Base-by-base conservation (phyloP, 805 yeast species). In the Zygosaccharomyces lentus region DNA sequence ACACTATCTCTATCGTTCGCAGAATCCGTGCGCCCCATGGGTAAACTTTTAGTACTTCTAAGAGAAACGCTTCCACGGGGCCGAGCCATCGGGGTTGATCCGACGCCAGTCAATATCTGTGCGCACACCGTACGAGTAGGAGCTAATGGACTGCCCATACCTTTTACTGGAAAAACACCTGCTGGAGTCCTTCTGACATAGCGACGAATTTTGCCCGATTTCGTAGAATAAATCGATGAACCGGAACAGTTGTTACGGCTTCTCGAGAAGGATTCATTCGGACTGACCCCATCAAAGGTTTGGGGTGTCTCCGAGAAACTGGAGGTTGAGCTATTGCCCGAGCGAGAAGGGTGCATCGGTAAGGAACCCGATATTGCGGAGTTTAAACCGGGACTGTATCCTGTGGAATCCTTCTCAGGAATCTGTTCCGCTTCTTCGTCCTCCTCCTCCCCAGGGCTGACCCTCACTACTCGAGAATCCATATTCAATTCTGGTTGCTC, bases 141-240 rank as follows among this genome's bases (percentile, higher is more conserved):
- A 15, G 24, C n/a, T 16, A 38, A 61, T 2, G 91, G 84, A 9
- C 70, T 72, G 1, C 87, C 89, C 91, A 85, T 84, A 1, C 87
- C 91, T 54, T 72, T 71, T 2, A 85, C 90, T 0, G 95, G 93
- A 65, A 84, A 85, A 1, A 84, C 89, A 49, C 87, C 87, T 21
- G 77, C 77, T 3, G 91, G 95, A 1, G 89, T 82, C 51, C 77
- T 65, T 5, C 65, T 43, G 15, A 37, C 37, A 30, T 42, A 38
- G 9, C 40, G 37, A n/a, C 15, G n/a, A 6, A n/a, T 23, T 3
- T 34, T 23, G 13, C 16, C 15, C 12, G 41, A 38, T 19, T 25
- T 34, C n/a, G 37, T 24, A n/a, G 48, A 39, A 43, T 21, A 34
- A 27, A 39, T 12, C 1, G 51, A 47, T 3, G 34, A 17, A 24